A percentile compares a stretch with the other conserved stretches of the same genome.
Evolutionary conservation across 257 asterid species (phyloP).

Genomic region (Solanum virginianum): DNA sequence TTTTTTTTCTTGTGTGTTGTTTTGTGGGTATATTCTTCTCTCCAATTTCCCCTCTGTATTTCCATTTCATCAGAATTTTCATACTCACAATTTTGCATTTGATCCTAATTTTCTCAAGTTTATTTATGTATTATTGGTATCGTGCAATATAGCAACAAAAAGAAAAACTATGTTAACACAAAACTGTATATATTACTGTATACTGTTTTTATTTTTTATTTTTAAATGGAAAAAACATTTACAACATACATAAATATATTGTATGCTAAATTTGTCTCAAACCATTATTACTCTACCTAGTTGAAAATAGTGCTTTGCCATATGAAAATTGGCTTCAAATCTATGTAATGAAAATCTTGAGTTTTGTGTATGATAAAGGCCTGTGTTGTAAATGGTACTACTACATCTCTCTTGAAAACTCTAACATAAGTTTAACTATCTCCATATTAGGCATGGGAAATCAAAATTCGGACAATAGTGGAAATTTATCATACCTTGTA

Average conservation of each 20-base stretch:
- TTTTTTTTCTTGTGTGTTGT: neutral
- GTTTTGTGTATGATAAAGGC: neutral
- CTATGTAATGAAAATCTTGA: neutral
- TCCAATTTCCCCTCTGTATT: neutral
- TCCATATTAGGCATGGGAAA: neutral
- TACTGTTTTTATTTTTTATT: neutral
- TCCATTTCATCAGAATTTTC: neutral
- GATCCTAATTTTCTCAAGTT: neutral
- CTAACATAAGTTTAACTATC: neutral
- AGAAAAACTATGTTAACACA: neutral
- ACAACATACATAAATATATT: neutral
- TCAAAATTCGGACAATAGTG: neutral
- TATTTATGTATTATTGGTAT: neutral
- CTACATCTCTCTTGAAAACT: neutral
- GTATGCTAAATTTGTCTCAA: neutral
- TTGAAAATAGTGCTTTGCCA: neutral
- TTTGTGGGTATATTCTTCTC: neutral
- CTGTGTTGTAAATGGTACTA: neutral
- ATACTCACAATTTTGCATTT: neutral
- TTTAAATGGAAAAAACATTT: neutral
- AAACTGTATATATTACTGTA: neutral
- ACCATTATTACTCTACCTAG: neutral
- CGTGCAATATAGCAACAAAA: neutral
- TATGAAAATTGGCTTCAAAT: neutral
- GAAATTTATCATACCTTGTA: conserved; percentile 44